Evolutionary conservation across 352 stramenopile genomes (phyloP).

Genomic region (Globisporangium abappressorium): DNA sequence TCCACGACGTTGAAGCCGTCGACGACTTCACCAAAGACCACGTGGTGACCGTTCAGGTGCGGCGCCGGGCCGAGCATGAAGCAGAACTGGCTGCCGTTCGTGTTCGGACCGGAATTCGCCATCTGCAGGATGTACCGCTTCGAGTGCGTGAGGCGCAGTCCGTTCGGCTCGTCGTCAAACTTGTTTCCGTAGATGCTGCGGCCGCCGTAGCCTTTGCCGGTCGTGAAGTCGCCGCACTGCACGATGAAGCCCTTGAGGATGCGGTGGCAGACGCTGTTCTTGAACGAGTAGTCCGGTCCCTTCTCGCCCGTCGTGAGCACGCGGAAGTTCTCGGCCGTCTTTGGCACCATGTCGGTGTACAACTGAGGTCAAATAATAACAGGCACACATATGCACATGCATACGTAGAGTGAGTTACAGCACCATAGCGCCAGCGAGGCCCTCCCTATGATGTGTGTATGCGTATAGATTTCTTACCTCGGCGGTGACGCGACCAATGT

Average conservation of each 20-base stretch:
- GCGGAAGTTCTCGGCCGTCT: slow-evolving; percentile 98
- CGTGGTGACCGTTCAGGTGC: slow-evolving; percentile 81
- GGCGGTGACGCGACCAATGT: slow-evolving; percentile 65
- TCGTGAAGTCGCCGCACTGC: slow-evolving; percentile 95
- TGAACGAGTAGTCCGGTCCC: slow-evolving; percentile 92
- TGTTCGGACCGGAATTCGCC: slow-evolving; percentile 97
- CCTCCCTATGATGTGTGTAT: neutral
- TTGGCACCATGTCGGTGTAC: slow-evolving; percentile 94
- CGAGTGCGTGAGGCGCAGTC: slow-evolving; percentile 70
- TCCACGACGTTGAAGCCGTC: slow-evolving; percentile 83
- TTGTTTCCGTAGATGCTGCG: slow-evolving; percentile 97
- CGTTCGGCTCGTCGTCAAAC: slow-evolving; percentile 97
- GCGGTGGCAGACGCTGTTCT: slow-evolving; percentile 96
- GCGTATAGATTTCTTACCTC: slow-evolving; percentile 34
- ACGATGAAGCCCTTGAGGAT: slow-evolving; percentile 99
- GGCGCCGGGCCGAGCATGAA: slow-evolving; percentile 89
- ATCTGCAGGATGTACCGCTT: slow-evolving; percentile 91
- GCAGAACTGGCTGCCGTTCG: slow-evolving; percentile 99
- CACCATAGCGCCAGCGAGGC: neutral
- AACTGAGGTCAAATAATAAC: slow-evolving; percentile 36
- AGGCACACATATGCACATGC: neutral
- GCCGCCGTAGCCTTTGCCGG: slow-evolving; percentile 92
- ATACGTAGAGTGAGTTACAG: neutral
- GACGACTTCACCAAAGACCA: slow-evolving; percentile 85
- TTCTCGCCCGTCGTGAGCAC: slow-evolving; percentile 95